These are phyloP conservation scores for Phytopythium delawarense DNA, from an alignment of 352 stramenopile genomes.

Conservation along the genomic window DNA sequence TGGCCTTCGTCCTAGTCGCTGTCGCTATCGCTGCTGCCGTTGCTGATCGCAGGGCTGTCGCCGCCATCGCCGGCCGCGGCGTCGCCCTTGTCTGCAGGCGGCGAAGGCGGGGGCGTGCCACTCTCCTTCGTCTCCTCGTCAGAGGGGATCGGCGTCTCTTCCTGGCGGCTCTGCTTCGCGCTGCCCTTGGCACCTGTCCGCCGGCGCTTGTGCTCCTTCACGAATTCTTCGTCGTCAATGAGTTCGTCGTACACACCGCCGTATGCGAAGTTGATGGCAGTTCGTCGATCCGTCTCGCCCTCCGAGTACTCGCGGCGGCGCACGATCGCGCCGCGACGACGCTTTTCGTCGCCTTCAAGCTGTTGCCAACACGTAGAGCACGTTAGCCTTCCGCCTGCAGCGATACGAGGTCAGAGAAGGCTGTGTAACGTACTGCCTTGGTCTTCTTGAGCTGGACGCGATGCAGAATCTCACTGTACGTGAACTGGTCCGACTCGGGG, in stretches of 20 bases:
- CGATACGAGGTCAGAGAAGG: neutral
- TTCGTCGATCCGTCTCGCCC: conserved; percentile 49
- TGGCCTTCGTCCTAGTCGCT: conserved; percentile 31
- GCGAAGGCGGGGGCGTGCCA: conserved; percentile 18
- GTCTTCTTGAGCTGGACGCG: conserved; percentile 82
- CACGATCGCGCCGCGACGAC: conserved; percentile 69
- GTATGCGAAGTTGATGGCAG: conserved; percentile 54
- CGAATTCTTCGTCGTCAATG: conserved; percentile 57
- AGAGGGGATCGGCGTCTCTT: conserved; percentile 12
- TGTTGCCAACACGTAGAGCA: conserved; percentile 5
- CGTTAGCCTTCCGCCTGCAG: neutral
- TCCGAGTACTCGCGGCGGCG: conserved; percentile 73
- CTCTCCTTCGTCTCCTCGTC: conserved; percentile 46
- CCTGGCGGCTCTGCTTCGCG: conserved; percentile 3
- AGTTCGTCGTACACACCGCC: conserved; percentile 64
- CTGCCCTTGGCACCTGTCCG: conserved; percentile 22
- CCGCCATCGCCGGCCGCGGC: conserved; percentile 24
- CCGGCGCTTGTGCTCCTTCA: conserved; percentile 65
- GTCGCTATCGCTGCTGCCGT: conserved; percentile 51
- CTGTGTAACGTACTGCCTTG: conserved; percentile 28
- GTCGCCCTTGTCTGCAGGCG: conserved; percentile 18
- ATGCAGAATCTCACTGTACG: conserved; percentile 71
- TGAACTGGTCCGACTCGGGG: conserved; percentile 68
- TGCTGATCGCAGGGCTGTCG: conserved; percentile 65
- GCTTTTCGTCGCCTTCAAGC: conserved; percentile 73